Evolutionary conservation across 2,329 filamentous ascomycete species (phyloP), one percentile per base, ranked within the genome.

Genomic region (Rutstroemia sydowiana): DNA sequence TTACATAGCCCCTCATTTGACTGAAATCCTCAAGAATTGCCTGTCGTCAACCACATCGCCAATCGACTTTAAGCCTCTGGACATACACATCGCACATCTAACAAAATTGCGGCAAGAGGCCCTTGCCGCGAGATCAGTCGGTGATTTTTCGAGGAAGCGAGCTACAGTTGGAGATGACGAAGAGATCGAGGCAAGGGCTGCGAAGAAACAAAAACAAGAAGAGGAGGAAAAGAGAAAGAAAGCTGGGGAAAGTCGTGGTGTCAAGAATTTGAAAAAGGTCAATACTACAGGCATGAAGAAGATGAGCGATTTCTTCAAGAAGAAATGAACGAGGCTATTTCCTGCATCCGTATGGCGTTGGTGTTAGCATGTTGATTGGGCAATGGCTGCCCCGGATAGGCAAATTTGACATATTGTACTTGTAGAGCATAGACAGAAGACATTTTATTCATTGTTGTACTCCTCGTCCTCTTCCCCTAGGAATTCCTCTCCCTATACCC

Each of bases 241-340:
- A 71, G 81, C 79, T 2, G 75, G 73, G 21, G 79, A 88, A 70
- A 93, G 87, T 56, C 76, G 82, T 26, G 91, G 82, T 0, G 81
- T 96, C 1, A 84, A 83, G 65, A 79, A 91, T 44, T 68, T 98
- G 63, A 87, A 87, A 67, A 98, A 97, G 72, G 92, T 91, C 44
- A 87, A 97, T 70, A 91, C 86, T 0, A 81, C 72, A 20, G 93
- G 93, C 1, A 98, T 98, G 93, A 93, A 87, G 77, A 98, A 97
- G 74, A 79, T 98, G 79, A 95, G 88, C 66, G 80, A 84, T 56
- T 98, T 98, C 71, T 98, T 98, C 69, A 82, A 82, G 55, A 95
- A 92, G 71, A 72, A 71, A 53, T 65, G 45, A 61, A 46, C 26
- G 23, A 26, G 40, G 23, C 26, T 40, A 16, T 30, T 42, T n/a